phyloP scores from a whole-genome alignment of 768 basidiomycete species.

The Termitomyces titanicus region DNA sequence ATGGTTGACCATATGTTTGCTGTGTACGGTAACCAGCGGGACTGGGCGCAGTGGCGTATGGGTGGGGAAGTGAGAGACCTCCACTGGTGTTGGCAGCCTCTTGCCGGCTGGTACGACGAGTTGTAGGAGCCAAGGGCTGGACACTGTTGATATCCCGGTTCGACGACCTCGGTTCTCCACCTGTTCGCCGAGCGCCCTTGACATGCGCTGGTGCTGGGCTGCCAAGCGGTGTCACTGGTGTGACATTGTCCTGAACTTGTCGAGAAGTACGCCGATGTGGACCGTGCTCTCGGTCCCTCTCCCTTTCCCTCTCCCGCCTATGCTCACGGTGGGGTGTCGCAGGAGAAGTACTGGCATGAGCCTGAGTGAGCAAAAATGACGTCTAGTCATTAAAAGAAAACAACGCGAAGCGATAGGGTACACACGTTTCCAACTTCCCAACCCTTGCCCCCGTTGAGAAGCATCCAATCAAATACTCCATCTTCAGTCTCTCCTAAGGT shows the following conservation, averaged over 20 bases:
- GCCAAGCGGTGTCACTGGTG: conserved; percentile 56
- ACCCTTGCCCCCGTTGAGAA: conserved; percentile 89
- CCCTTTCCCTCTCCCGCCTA: conserved; percentile 53
- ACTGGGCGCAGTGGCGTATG: conserved; percentile 66
- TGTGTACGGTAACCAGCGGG: conserved; percentile 49
- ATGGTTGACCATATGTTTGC: conserved; percentile 54
- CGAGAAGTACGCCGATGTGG: conserved; percentile 49
- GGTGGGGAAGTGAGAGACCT: conserved; percentile 57
- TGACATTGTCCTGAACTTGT: conserved; percentile 51
- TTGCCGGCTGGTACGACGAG: conserved; percentile 65
- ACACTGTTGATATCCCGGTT: conserved; percentile 58
- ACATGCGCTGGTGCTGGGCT: conserved; percentile 65
- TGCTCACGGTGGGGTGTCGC: conserved; percentile 56
- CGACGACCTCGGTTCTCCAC: conserved; percentile 44
- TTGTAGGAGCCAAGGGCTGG: conserved; percentile 63
- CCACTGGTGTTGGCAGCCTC: conserved; percentile 34
- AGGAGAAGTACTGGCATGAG: conserved; percentile 52
- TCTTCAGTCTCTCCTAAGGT: conserved; percentile 87
- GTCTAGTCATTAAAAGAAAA: conserved; percentile 28
- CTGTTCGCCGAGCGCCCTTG: conserved; percentile 51
- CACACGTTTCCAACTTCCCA: conserved; percentile 89
- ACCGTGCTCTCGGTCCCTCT: conserved; percentile 53
- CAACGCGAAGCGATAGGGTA: conserved; percentile 15
- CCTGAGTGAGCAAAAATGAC: conserved; percentile 40
- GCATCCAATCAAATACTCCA: conserved; percentile 95